These are phyloP conservation scores for Ophiosphaerella narmari DNA, from an alignment of 2,329 filamentous ascomycete species.

Conservation along the genomic window DNA sequence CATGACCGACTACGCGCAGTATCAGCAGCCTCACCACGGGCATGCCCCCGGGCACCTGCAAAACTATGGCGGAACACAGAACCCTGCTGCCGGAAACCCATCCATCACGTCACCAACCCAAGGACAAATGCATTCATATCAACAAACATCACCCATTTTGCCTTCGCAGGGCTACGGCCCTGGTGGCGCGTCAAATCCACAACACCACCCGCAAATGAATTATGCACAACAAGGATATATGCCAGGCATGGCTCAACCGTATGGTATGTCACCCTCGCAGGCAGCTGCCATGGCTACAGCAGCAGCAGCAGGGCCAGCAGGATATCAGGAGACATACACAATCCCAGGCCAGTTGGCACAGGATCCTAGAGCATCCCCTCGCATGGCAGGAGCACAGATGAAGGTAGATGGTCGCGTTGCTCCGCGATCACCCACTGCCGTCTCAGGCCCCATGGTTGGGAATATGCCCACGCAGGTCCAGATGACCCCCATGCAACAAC, in stretches of 20 bases:
- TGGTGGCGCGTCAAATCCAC: constrained; percentile 63
- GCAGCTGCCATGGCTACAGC: constrained; percentile 94
- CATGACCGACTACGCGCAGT: constrained; percentile 56
- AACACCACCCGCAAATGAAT: constrained; percentile 73
- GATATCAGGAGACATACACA: constrained; percentile 65
- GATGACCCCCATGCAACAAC: constrained; percentile 46
- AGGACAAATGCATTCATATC: constrained; percentile 59
- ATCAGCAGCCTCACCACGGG: constrained; percentile 53
- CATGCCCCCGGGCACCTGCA: constrained; percentile 49
- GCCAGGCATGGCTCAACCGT: constrained; percentile 72
- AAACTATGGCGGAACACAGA: constrained; percentile 44
- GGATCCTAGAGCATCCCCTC: constrained; percentile 69
- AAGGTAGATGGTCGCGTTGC: constrained; percentile 71
- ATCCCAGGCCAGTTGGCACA: constrained; percentile 64
- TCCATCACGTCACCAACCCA: constrained; percentile 73
- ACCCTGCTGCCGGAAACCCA: constrained; percentile 41
- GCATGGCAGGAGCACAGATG: constrained; percentile 69
- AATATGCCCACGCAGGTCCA: constrained; percentile 46
- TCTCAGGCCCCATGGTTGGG: constrained; percentile 62
- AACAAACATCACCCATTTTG: constrained; percentile 78
- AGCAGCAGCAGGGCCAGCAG: constrained; percentile 79
- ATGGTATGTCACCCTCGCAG: constrained; percentile 81
- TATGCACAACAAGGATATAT: constrained; percentile 82
- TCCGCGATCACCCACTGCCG: constrained; percentile 76
- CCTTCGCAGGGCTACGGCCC: constrained; percentile 74